A percentile compares a stretch with the other conserved stretches of the same genome.
Evolutionary conservation across 2,329 filamentous ascomycete species (phyloP).

Genomic region (Diaporthe nobilis): DNA sequence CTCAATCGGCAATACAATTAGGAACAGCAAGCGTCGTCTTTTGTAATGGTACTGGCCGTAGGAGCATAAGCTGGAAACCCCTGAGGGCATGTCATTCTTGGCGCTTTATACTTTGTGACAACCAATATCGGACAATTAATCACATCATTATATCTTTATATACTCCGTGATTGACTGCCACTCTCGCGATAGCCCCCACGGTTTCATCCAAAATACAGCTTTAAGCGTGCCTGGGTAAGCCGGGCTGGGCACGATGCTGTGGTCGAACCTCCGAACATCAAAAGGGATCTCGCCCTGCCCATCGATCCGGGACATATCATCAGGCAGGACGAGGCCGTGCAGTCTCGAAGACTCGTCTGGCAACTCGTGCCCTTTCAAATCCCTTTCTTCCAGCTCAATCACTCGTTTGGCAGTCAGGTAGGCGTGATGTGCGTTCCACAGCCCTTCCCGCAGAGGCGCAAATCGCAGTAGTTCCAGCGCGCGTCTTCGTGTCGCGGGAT

Average conservation of each 20-base stretch:
- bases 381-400: slow-evolving; percentile 1
- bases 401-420: slow-evolving; percentile 2
- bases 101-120: background rate
- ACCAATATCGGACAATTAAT: background rate
- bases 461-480: background rate
- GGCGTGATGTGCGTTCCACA: slow-evolving; percentile 5
- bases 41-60: too few species aligned
- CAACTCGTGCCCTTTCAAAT: background rate
- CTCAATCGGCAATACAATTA: too few species aligned
- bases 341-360: background rate
- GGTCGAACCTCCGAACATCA: background rate
- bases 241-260: slow-evolving; percentile 1
- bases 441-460: background rate
- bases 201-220: background rate
- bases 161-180: background rate
- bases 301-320: background rate
- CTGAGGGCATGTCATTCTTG: background rate
- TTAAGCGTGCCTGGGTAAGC: slow-evolving; percentile 1
- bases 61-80: background rate
- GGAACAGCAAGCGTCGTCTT: background rate
- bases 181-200: background rate
- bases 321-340: background rate
- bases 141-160: background rate
- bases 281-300: background rate
- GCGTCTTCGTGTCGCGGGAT: slow-evolving; percentile 4